phyloP scores from a whole-genome alignment of 345 rosid genomes.

The Aethionema arabicum region DNA sequence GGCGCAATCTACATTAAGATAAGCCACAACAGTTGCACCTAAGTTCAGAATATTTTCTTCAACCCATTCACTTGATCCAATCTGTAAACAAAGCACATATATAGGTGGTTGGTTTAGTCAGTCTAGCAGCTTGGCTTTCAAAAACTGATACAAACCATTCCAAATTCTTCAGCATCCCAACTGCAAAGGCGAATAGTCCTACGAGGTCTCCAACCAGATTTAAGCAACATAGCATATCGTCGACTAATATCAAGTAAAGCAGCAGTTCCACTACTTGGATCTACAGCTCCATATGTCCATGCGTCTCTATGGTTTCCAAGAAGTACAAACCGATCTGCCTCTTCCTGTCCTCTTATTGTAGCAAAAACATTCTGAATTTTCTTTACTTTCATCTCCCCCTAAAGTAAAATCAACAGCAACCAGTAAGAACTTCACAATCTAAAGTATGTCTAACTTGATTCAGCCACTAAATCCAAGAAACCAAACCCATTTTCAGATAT shows the following conservation, averaged over 20 bases:
- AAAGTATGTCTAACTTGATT: too few relatives aligned
- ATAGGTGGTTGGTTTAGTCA: slow-evolving; percentile 10
- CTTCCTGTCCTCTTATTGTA: slow-evolving; percentile 69
- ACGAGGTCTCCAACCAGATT: slow-evolving; percentile 82
- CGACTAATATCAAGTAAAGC: slow-evolving; percentile 88
- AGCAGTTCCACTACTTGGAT: slow-evolving; percentile 97
- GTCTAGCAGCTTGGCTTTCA: neutral
- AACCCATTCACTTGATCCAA: slow-evolving; percentile 98
- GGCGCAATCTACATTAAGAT: slow-evolving; percentile 96
- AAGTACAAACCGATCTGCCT: slow-evolving; percentile 78
- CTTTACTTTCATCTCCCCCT: slow-evolving; percentile 77
- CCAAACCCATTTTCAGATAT: neutral
- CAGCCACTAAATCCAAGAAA: neutral
- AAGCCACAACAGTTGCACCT: slow-evolving; percentile 82
- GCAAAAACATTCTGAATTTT: slow-evolving; percentile 67
- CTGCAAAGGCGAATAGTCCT: slow-evolving; percentile 82
- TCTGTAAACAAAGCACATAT: slow-evolving; percentile 38
- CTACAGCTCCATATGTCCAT: slow-evolving; percentile 98
- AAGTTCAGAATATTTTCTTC: slow-evolving; percentile 82
- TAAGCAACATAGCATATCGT: slow-evolving; percentile 60
- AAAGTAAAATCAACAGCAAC: neutral
- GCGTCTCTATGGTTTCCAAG: slow-evolving; percentile 96
- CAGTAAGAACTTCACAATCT: neutral
- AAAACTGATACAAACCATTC: slow-evolving; percentile 70
- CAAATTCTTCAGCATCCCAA: slow-evolving; percentile 99